Percentiles rank a stretch among this genome's conserved stretches.
Evolutionary conservation across 352 stramenopile species (phyloP).

Genomic region (Globisporangium spinosum): DNA sequence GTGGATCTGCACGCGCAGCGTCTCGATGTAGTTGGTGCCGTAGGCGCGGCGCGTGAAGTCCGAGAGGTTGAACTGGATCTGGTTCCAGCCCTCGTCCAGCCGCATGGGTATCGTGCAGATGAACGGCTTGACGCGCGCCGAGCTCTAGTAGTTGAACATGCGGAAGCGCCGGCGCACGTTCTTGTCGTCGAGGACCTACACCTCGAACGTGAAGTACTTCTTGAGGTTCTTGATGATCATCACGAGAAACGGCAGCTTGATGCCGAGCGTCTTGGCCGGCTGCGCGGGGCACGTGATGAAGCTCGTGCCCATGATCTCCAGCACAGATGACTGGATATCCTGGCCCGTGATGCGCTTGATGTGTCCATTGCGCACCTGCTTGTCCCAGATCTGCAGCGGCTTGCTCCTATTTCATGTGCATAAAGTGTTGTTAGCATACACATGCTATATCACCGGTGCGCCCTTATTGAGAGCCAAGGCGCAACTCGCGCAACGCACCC

Average conservation of each 20-base stretch:
- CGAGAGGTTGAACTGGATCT: conserved; percentile 98
- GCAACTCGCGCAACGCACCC: conserved; percentile 39
- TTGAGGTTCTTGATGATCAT: conserved; percentile 99
- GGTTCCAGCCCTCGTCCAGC: conserved; percentile 97
- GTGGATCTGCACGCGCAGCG: conserved; percentile 96
- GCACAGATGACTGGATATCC: conserved; percentile 96
- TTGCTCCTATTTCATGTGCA: conserved; percentile 71
- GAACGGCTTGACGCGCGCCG: conserved; percentile 96
- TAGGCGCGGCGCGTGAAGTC: conserved; percentile 97
- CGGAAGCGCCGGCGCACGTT: conserved; percentile 95
- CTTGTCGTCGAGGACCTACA: conserved; percentile 98
- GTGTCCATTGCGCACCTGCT: conserved; percentile 96
- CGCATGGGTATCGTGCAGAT: conserved; percentile 99
- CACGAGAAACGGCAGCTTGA: conserved; percentile 97
- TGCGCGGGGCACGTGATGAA: conserved; percentile 96
- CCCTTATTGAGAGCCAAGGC: background rate
- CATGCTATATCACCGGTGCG: background rate
- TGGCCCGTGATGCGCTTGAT: conserved; percentile 98
- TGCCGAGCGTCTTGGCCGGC: conserved; percentile 93
- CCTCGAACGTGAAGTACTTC: conserved; percentile 99
- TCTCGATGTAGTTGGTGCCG: conserved; percentile 98
- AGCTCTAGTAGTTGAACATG: conserved; percentile 96
- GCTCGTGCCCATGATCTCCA: conserved; percentile 98
- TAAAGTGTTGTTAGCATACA: background rate
- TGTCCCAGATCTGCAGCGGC: conserved; percentile 97